Evolutionary conservation across 768 basidiomycete species (phyloP).

Genomic region (Boletus rubescentipes): DNA sequence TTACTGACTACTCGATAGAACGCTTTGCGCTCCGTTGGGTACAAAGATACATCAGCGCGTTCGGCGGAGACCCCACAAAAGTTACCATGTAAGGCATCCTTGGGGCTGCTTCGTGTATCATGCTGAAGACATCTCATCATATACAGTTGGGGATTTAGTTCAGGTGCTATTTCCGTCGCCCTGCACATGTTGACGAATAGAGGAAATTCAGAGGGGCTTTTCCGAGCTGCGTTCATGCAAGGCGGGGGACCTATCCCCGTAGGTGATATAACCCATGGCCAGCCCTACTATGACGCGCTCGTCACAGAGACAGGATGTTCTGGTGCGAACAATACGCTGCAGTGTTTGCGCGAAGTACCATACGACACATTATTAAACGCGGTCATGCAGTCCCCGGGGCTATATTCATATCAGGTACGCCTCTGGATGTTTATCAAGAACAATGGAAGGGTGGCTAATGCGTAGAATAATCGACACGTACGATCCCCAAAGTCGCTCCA

Average conservation of each 20-base stretch:
- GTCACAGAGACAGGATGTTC: slow-evolving; percentile 29
- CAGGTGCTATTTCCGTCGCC: slow-evolving; percentile 38
- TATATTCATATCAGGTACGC: slow-evolving; percentile 35
- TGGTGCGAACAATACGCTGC: slow-evolving; percentile 22
- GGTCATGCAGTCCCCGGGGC: slow-evolving; percentile 29
- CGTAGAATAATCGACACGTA: neutral
- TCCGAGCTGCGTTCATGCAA: slow-evolving; percentile 37
- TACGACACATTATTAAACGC: slow-evolving; percentile 31
- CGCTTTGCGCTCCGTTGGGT: slow-evolving; percentile 50
- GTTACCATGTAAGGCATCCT: slow-evolving; percentile 25
- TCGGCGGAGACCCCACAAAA: slow-evolving; percentile 30
- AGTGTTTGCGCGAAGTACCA: slow-evolving; percentile 34
- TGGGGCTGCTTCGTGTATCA: neutral
- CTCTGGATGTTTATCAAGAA: neutral
- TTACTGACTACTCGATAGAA: slow-evolving; percentile 19
- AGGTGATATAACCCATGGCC: slow-evolving; percentile 21
- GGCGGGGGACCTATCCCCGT: slow-evolving; percentile 37
- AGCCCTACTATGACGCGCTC: slow-evolving; percentile 32
- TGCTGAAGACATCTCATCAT: neutral
- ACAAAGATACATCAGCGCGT: slow-evolving; percentile 53
- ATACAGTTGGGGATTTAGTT: slow-evolving; percentile 34
- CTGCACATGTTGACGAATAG: slow-evolving; percentile 31
- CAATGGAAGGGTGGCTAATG: neutral
- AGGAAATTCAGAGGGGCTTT: slow-evolving; percentile 24
- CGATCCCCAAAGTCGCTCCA: slow-evolving; percentile 17